Percentiles rank a stretch among this genome's conserved stretches.
Evolutionary conservation across 441 rosid genomes (phyloP).

Genomic region (Bocquillonia castaneifolia): DNA sequence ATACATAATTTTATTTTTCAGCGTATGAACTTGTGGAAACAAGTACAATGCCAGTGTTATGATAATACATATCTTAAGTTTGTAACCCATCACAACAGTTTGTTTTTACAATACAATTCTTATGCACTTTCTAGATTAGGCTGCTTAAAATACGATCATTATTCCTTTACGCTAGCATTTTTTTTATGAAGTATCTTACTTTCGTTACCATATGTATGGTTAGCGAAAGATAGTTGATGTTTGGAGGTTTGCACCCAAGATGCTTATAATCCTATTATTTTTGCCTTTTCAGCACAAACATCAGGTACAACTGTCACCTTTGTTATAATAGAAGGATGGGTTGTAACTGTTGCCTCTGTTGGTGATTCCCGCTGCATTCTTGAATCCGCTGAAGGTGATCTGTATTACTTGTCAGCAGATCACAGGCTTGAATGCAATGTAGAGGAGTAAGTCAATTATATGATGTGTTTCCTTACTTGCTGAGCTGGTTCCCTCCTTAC

Average conservation of each 20-base stretch:
- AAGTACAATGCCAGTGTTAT: no score
- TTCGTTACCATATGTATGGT: not conserved
- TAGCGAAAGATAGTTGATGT: not conserved
- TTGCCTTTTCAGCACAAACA: slow-evolving; percentile 60
- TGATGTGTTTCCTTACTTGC: slow-evolving; percentile 13
- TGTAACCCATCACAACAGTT: no score
- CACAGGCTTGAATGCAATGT: slow-evolving; percentile 90
- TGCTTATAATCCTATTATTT: not conserved
- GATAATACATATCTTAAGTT: no score
- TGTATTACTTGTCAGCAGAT: slow-evolving; percentile 86
- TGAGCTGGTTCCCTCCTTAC: slow-evolving; percentile 18
- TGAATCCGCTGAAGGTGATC: slow-evolving; percentile 89
- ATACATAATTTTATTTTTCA: no score
- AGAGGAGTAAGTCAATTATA: slow-evolving; percentile 66
- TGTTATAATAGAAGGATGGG: slow-evolving; percentile 88
- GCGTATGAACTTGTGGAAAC: not conserved
- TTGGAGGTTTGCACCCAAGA: not conserved
- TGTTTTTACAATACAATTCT: no score
- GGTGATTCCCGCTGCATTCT: slow-evolving; percentile 97
- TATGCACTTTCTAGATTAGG: no score
- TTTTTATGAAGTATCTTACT: no score
- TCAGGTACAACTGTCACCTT: slow-evolving; percentile 97
- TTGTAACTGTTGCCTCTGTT: slow-evolving; percentile 91
- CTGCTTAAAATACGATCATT: no score
- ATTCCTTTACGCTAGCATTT: no score